Evolutionary conservation across 805 yeast species (phyloP), one percentile per base, ranked within the genome.

Genomic region (Candida montana): DNA sequence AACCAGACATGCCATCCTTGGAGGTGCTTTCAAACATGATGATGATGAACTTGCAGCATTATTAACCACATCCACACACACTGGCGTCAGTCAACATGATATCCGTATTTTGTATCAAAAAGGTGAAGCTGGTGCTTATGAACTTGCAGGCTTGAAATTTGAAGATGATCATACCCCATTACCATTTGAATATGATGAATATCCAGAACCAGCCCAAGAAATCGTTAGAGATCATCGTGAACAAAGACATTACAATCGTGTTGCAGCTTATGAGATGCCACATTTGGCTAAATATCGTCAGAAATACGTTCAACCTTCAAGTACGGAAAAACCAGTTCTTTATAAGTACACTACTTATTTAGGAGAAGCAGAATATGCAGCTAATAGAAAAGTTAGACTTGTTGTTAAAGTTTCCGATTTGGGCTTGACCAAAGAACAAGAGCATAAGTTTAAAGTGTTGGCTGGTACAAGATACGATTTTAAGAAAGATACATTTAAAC

Each of bases 221-320:
- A 74, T 75, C 46, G 74, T 82, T 27, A 76, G 77, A 42, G 82
- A 78, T 49, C 85, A 79, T 54, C 75, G 97, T 57, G 82, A 77
- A 49, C 79, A 77, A 52, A 79, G 95, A 51, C 77, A 83, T 49
- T 79, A 81, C 54, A 81, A 81, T 56, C 75, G 97, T 53, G 71
- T 87, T 33, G 87, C 95, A 10, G 96, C 97, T 0, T 91, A 83
- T 64, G 98, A 91, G 60, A 74, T 91, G 71, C 99, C 99, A 7
- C 74, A 79, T 42, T 71, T 93, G 49, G 79, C 81, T 32, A 79
- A 87, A 61, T 84, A 72, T 59, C 81, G 91, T 52, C 79, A 83
- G 62, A 72, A 71, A 45, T 90, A 85, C 66, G 60, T 55, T 27
- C 81, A 81, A 17, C 68, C 69, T n/a, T 15, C 37, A 36, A 33